Conservation (phyloP, 805 yeast species). For the Starmerella scarabaei region DNA sequence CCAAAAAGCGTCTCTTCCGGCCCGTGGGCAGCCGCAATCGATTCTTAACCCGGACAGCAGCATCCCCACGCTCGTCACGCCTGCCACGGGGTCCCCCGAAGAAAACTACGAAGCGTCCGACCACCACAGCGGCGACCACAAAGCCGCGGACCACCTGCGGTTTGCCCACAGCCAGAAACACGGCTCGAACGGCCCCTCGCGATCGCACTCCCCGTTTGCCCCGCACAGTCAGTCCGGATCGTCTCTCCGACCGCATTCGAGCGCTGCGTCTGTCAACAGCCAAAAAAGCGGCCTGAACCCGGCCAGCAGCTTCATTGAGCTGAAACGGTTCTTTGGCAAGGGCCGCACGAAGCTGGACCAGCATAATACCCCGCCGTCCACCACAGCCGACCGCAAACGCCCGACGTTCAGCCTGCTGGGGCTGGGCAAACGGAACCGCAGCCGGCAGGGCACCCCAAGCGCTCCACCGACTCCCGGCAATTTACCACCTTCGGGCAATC, state of each 20-base stretch:
- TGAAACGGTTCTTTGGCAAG: conserved; percentile 21
- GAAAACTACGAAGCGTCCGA: background rate
- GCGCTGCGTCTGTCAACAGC: conserved; percentile 15
- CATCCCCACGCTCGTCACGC: background rate
- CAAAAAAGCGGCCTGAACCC: conserved; percentile 4
- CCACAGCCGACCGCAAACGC: background rate
- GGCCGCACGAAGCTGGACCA: conserved; percentile 19
- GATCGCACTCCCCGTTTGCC: background rate
- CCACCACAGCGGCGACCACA: background rate
- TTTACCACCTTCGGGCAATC: background rate
- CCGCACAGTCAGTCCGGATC: background rate
- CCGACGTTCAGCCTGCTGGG: conserved; percentile 3
- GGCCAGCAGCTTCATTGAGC: conserved; percentile 14
- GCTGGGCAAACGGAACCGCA: background rate
- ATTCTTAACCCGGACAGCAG: background rate
- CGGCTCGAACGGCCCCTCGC: background rate
- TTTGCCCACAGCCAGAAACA: background rate
- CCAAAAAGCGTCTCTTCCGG: background rate
- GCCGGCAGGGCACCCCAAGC: background rate
- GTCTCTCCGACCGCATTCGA: conserved; percentile 7
- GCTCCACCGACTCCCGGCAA: background rate
- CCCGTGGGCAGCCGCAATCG: background rate
- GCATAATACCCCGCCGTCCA: conserved; percentile 3
- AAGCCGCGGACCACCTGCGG: no score
- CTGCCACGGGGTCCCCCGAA: no score